Evolutionary conservation across 1,139 yeast genomes (phyloP), one percentile per base, ranked within the genome.

Genomic region (Debaryomyces udenii): DNA sequence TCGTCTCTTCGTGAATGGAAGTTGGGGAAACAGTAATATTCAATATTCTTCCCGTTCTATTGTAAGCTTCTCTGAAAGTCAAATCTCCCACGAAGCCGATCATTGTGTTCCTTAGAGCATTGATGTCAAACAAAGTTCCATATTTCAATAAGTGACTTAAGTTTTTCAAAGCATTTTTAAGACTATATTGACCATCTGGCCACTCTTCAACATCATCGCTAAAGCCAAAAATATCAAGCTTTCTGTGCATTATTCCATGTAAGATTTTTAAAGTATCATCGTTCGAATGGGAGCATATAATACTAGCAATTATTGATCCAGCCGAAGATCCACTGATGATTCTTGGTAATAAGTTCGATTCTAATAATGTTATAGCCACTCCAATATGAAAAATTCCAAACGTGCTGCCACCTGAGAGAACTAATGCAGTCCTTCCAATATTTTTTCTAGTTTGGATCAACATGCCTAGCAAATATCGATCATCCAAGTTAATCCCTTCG

Each of bases 301-400:
- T 80, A 42, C 96, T 80, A 9, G 99, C 98, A 43, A 94, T 84
- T 41, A 93, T 91, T 1, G 97, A 90, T 13, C 99, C 99, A 0
- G 98, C 96, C 10, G 96, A 88, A 9, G 96, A 86, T 0, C 99
- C 99, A 39, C 96, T 86, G n/a, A 93, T 80, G 37, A 93, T 88
- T 37, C 90, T 74, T 0, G 99, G 99, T 31, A 93, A 67, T 27
- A 91, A 69, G 40, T 84, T 81, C 35, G 79, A 76, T 51, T 87
- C 94, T 37, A 85, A 66, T 31, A 93, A 70, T 6, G 94, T 86
- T 5, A 90, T 80, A 40, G 91, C 69, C 0, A 93, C 97, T 0
- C 99, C 99, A 42, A 90, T 86, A 52, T 93, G 99, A 49, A 91
- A 81, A 39, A 91, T 69, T 0, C 98, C 99, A 67, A 93, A 86